Percentiles rank a stretch among this genome's conserved stretches.
Evolutionary conservation across 1,284 basidiomycete species (phyloP).

Genomic region (Ceratobasidium sp.): DNA sequence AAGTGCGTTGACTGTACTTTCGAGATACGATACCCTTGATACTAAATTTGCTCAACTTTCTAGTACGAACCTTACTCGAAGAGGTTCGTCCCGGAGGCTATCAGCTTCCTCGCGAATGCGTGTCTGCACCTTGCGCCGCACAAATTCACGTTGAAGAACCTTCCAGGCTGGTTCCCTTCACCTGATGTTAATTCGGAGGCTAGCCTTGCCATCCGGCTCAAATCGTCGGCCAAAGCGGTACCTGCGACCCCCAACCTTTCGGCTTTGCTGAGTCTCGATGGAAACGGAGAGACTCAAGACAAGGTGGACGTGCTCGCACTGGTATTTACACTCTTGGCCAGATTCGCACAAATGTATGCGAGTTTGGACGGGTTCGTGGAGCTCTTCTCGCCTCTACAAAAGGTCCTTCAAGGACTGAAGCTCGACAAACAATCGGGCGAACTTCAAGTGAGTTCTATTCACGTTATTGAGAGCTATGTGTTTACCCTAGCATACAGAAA

Average conservation of each 20-base stretch:
- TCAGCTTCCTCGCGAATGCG: conserved; percentile 81
- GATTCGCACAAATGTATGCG: conserved; percentile 78
- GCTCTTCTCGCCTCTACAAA: conserved; percentile 72
- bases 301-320: conserved; percentile 73
- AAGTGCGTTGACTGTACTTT: conserved; percentile 46
- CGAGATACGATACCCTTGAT: too few species aligned
- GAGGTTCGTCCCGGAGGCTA: conserved; percentile 87
- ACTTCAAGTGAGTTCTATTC: conserved; percentile 61
- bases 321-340: conserved; percentile 67
- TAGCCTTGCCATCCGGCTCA: conserved; percentile 41
- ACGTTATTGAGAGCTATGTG: conserved; percentile 23
- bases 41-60: conserved; percentile 45
- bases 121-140: conserved; percentile 78
- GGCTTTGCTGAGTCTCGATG: conserved; percentile 52
- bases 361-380: conserved; percentile 84
- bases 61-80: conserved; percentile 88
- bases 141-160: conserved; percentile 55
- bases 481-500: conserved; percentile 51
- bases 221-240: conserved; percentile 42
- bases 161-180: conserved; percentile 74
- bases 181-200: conserved; percentile 65
- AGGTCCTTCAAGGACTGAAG: conserved; percentile 65
- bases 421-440: conserved; percentile 57
- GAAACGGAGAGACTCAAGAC: conserved; percentile 59
- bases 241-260: conserved; percentile 42